Conservation (phyloP, 192 early-diverging fungal genomes). For the Coemansia sp. region DNA sequence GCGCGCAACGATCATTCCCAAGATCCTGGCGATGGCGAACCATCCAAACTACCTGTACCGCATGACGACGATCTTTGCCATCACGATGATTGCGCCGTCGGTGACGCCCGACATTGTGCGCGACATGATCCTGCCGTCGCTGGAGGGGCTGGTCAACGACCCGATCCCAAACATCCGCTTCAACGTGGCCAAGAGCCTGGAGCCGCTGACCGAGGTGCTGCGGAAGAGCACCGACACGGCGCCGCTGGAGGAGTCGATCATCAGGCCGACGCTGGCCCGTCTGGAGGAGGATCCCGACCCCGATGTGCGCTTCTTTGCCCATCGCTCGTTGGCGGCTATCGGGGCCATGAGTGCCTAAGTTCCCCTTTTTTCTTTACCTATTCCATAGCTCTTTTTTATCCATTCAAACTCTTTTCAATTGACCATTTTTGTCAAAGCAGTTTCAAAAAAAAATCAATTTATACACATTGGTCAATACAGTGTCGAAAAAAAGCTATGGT, state of each 20-base stretch:
- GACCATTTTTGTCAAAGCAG: too few species aligned
- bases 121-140: constrained; percentile 85
- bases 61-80: constrained; percentile 97
- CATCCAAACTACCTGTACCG: constrained; percentile 96
- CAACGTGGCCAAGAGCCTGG: constrained; percentile 96
- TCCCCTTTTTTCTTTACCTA: not conserved
- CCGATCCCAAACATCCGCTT: constrained; percentile 99
- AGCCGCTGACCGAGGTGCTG: constrained; percentile 77
- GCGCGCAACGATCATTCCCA: constrained; percentile 88
- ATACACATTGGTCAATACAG: too few species aligned
- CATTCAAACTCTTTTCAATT: too few species aligned
- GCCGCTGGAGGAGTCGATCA: constrained; percentile 59
- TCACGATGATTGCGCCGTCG: constrained; percentile 87
- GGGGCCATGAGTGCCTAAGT: not conserved
- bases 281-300: constrained; percentile 86
- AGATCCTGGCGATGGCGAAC: constrained; percentile 84
- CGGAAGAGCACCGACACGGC: constrained; percentile 63
- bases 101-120: constrained; percentile 85
- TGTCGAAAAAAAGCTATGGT: not conserved
- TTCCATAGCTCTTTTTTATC: not conserved
- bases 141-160: constrained; percentile 80
- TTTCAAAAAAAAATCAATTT: too few species aligned
- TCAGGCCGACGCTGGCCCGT: constrained; percentile 81
- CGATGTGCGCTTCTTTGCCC: constrained; percentile 94
- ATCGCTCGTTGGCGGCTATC: constrained; percentile 58